phyloP scores from a whole-genome alignment of 2,329 filamentous ascomycete species.

The Pseudohalonectria lignicola region DNA sequence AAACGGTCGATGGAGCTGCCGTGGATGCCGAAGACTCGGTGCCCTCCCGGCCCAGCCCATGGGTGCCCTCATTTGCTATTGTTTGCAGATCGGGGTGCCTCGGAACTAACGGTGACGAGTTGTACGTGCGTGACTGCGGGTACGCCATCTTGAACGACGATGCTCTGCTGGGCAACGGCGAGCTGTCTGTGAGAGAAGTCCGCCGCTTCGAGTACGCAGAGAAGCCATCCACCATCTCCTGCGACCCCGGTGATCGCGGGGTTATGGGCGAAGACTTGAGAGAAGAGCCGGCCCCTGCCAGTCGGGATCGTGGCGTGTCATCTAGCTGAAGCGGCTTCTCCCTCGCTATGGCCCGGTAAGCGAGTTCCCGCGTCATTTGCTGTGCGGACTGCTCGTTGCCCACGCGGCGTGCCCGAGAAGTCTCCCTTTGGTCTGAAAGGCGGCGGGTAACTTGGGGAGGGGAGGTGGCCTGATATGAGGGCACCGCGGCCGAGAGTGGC shows the following conservation, averaged over 20 bases:
- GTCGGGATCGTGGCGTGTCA: slow-evolving; percentile 14
- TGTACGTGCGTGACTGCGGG: slow-evolving; percentile 34
- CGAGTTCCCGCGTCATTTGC: slow-evolving; percentile 27
- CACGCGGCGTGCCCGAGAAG: slow-evolving; percentile 24
- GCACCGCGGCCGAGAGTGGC: slow-evolving; percentile 40
- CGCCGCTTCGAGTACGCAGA: slow-evolving; percentile 22
- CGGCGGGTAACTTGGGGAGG: slow-evolving; percentile 40
- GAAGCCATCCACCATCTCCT: slow-evolving; percentile 25
- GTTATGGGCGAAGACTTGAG: slow-evolving; percentile 30
- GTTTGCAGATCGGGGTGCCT: slow-evolving; percentile 25
- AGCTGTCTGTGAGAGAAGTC: slow-evolving; percentile 37
- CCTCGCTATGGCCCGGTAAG: slow-evolving; percentile 27
- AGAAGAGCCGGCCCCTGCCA: slow-evolving; percentile 3
- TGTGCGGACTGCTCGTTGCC: slow-evolving; percentile 30
- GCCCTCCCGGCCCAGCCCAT: slow-evolving; percentile 40
- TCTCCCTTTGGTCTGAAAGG: slow-evolving; percentile 46
- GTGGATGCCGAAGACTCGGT: slow-evolving; percentile 85
- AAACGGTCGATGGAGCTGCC: slow-evolving; percentile 83
- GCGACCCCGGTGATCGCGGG: slow-evolving; percentile 34
- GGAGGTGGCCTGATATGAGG: slow-evolving; percentile 34
- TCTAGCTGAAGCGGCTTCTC: slow-evolving; percentile 23
- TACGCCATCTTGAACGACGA: slow-evolving; percentile 31
- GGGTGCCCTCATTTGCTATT: slow-evolving; percentile 25
- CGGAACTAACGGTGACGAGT: slow-evolving; percentile 49
- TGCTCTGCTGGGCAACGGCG: slow-evolving; percentile 27